Conservation (phyloP, 2,329 filamentous ascomycete genomes). For the Lecanosticta acicola region DNA sequence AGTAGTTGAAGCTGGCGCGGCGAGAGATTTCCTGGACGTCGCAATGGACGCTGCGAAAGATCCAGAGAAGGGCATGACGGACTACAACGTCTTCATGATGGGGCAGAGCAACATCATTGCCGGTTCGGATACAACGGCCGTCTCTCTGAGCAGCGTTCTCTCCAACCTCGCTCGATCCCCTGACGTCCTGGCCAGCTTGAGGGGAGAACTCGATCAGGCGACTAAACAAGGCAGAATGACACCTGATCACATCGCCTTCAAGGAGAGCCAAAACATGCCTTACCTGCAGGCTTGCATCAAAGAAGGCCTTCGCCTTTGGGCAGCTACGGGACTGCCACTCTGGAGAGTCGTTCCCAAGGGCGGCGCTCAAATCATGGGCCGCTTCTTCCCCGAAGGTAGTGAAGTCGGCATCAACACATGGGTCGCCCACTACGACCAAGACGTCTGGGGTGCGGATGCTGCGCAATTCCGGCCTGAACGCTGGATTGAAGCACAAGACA, state of each 20-base stretch:
- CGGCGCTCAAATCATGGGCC: slow-evolving; percentile 20
- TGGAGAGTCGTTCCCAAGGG: slow-evolving; percentile 17
- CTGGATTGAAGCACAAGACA: slow-evolving; percentile 22
- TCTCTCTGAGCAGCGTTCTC: slow-evolving; percentile 30
- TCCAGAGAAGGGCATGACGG: slow-evolving; percentile 17
- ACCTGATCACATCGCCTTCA: slow-evolving; percentile 25
- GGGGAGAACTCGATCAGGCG: slow-evolving; percentile 14
- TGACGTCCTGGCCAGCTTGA: slow-evolving; percentile 22
- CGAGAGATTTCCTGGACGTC: slow-evolving; percentile 14
- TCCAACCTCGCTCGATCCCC: slow-evolving; percentile 31
- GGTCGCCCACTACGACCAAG: slow-evolving; percentile 19
- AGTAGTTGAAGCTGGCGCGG: neutral
- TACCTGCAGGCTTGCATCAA: slow-evolving; percentile 38
- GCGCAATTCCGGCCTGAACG: slow-evolving; percentile 18
- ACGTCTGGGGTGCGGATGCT: slow-evolving; percentile 20
- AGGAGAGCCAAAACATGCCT: slow-evolving; percentile 33
- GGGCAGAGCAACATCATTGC: slow-evolving; percentile 21
- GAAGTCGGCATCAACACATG: slow-evolving; percentile 26
- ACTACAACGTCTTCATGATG: slow-evolving; percentile 19
- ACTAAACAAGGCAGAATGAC: slow-evolving; percentile 13
- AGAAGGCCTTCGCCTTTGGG: slow-evolving; percentile 24
- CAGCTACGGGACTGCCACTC: slow-evolving; percentile 16
- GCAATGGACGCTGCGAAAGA: slow-evolving; percentile 18
- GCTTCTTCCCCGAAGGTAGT: slow-evolving; percentile 43
- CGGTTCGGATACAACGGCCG: slow-evolving; percentile 34